Evolutionary conservation across 2,329 filamentous ascomycete species (phyloP).

Genomic region (Paraphoma chrysanthemicola): DNA sequence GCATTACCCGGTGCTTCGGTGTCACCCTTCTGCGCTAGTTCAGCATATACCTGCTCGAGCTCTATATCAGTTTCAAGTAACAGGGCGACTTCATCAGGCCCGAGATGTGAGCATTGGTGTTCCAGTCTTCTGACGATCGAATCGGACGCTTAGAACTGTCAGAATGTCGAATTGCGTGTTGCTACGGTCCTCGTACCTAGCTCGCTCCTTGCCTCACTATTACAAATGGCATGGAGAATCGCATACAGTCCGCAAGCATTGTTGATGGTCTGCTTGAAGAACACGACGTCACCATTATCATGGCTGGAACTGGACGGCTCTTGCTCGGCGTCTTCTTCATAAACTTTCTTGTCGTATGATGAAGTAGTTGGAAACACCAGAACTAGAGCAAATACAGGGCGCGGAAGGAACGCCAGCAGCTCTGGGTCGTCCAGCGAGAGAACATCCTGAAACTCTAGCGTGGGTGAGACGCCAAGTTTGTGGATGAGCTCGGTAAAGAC

Average conservation of each 20-base stretch:
- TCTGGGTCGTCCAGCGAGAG: slow-evolving; percentile 83
- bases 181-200: slow-evolving; percentile 56
- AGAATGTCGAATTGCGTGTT: neutral
- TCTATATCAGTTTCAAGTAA: slow-evolving; percentile 28
- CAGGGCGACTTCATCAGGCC: slow-evolving; percentile 17
- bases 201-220: slow-evolving; percentile 72
- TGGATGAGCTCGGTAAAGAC: slow-evolving; percentile 85
- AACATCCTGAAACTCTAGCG: slow-evolving; percentile 83
- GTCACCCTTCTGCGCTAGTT: slow-evolving; percentile 32
- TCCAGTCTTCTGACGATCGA: slow-evolving; percentile 23
- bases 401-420: slow-evolving; percentile 81
- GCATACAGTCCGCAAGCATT: slow-evolving; percentile 95
- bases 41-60: slow-evolving; percentile 36
- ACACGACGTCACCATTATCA: slow-evolving; percentile 73
- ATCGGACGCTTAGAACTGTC: slow-evolving; percentile 10
- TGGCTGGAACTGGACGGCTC: slow-evolving; percentile 15
- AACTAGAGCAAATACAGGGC: slow-evolving; percentile 84
- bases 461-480: slow-evolving; percentile 76
- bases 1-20: slow-evolving; percentile 32
- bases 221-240: slow-evolving; percentile 80
- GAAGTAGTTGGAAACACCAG: slow-evolving; percentile 85
- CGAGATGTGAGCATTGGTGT: slow-evolving; percentile 7
- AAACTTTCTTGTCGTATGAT: slow-evolving; percentile 75
- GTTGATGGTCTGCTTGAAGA: slow-evolving; percentile 93
- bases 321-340: slow-evolving; percentile 71